Base-by-base conservation (phyloP, 202 grass and related monocot genomes). In the Bolboschoenoplectus hybrid region DNA sequence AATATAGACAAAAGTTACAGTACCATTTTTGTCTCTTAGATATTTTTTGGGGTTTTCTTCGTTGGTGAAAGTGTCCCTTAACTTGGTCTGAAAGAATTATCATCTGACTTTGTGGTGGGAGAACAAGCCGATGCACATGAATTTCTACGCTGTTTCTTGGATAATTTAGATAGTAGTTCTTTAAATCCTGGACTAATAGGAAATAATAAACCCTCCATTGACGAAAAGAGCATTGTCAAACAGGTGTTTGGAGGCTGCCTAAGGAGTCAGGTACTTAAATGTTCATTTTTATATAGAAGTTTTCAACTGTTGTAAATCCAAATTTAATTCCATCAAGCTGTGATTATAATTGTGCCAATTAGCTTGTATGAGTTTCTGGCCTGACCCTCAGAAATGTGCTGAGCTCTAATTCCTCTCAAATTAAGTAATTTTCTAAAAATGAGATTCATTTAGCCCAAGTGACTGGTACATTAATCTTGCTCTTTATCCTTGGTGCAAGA, bases 101-200 rank as follows among this genome's bases (percentile, higher is more conserved):
- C 91, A 47, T 84, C 88, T 73, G 82, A 87, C 89, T 99, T 97
- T 82, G 86, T 68, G 64, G 76, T 69, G 64, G 93, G 93, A 14
- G 86, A 91, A 63, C 92, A 99, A 96, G 97, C 93, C 66, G 93
- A 99, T 85, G 97, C 97, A 5, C 97, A 99, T 84, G 97, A 99
- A 84, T 99, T 94, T 75, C 85, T 97, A 41, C 85, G 87, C 61
- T 94, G 89, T 51, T 94, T 99, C 78, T 68, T 99, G 55, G 86
- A 93, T 90, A 92, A 85, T 77, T 88, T 97, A 82, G 81, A 97
- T 86, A 70, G 81, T 53, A 91, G 89, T 72, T 92, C 90, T 57
- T 58, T 86, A 85, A 85, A 88, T 90, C 67, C 78, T 6, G 55
- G 26, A 11, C 80, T 85, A 35, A 83, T 92, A 17, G 88, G 81